Evolutionary conservation across 305 asterid species (phyloP).

Genomic region (Fraxinus sp.): DNA sequence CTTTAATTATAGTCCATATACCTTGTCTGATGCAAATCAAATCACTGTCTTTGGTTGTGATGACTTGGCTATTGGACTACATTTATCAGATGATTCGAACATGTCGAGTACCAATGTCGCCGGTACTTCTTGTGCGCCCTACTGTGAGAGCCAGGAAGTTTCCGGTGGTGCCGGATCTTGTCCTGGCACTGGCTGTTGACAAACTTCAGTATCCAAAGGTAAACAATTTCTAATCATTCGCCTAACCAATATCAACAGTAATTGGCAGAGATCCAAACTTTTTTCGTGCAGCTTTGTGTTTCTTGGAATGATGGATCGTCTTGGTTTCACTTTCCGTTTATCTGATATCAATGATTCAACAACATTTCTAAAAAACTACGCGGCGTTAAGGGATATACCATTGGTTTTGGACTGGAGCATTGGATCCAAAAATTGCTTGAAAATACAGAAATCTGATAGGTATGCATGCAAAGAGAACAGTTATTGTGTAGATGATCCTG

Average conservation of each 20-base stretch:
- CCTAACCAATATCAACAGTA: neutral
- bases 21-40: neutral
- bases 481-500: neutral
- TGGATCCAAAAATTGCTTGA: neutral
- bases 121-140: neutral
- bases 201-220: neutral
- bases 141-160: neutral
- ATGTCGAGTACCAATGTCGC: neutral
- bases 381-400: neutral
- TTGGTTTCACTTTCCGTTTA: neutral
- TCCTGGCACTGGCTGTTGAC: slow-evolving; percentile 2
- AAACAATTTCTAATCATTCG: neutral
- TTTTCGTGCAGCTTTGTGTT: slow-evolving; percentile 4
- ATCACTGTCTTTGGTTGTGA: slow-evolving; percentile 6
- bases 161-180: neutral
- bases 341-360: neutral
- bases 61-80: neutral
- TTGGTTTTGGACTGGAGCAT: neutral
- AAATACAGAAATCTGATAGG: neutral
- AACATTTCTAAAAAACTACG: neutral
- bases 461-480: neutral
- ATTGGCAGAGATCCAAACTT: neutral
- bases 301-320: neutral
- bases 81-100: neutral
- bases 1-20: neutral